Evolutionary conservation across 768 basidiomycete genomes (phyloP), one percentile per base, ranked within the genome.

Genomic region (Boletales sp.): DNA sequence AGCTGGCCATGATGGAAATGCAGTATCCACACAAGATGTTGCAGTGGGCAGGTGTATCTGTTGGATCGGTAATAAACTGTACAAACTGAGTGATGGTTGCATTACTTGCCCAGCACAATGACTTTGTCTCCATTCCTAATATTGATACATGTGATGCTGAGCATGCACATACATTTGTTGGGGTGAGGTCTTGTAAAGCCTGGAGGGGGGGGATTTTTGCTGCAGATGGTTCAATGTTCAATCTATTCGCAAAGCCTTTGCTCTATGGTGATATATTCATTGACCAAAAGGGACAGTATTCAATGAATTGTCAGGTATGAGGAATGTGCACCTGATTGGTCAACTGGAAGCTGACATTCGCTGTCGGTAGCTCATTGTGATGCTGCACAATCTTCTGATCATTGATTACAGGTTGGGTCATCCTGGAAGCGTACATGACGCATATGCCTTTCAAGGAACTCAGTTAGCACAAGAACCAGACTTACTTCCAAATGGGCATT

Each of bases 331-430:
- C n/a, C n/a, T n/a, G n/a, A n/a, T n/a, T 32, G 32, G 32, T 11
- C 11, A 32, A 32, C 6, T 32, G 6, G 11, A 32, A 32, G 6
- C 32, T 7, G 6, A 32, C 32, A n/a, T n/a, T n/a, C n/a, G n/a
- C n/a, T n/a, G n/a, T 32, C 11, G 25, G 18, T 4, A 67, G 68
- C 44, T 62, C 2, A 55, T 66, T 6, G 61, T 58, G 0, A 55
- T 66, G 21, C 41, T 33, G 6, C 62, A 63, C 3, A 65, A 69
- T 44, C 52, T 70, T 2, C 18, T 53, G 1, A 63, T 68, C 4
- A 56, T 69, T 5, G 59, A 70, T 41, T 70, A 65, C 31, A 53
- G 53, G 8, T 38, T 65, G 11, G 66, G 67, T 4, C 60, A 60
- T n/a, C 57, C 58, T 39, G 63, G 66, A 5, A 67, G 65, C 21